These are phyloP conservation scores for Citrus unshiu DNA, from an alignment of 345 rosid species.

Conservation along the genomic window DNA sequence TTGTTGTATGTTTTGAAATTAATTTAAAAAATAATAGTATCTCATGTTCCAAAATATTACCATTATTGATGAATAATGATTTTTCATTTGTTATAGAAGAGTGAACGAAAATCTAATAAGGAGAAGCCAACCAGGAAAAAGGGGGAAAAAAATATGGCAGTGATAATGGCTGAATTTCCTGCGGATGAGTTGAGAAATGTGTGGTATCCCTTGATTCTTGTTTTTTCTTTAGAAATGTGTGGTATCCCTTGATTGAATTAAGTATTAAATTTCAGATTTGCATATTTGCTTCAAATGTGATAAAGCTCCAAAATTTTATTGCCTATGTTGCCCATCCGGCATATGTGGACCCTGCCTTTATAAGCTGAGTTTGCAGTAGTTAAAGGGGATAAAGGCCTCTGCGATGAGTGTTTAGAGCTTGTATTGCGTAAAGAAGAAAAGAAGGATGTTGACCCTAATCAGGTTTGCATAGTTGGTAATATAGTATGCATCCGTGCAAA, in stretches of 20 bases:
- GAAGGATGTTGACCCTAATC: constrained; percentile 24
- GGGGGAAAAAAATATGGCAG: too few species aligned
- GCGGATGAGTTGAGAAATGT: too few species aligned
- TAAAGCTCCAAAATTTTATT: constrained; percentile 36
- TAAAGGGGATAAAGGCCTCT: constrained; percentile 33
- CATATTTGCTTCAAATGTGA: constrained; percentile 44
- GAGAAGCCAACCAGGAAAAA: too few species aligned
- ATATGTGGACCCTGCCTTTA: constrained; percentile 39
- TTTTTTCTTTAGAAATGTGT: background rate
- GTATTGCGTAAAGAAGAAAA: constrained; percentile 39
- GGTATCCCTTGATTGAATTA: background rate
- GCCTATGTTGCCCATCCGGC: constrained; percentile 52
- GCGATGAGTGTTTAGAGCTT: constrained; percentile 37
- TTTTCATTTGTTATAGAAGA: too few species aligned
- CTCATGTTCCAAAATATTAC: too few species aligned
- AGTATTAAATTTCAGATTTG: constrained; percentile 35
- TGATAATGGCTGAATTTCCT: too few species aligned
- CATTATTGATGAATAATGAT: too few species aligned
- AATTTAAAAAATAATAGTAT: too few species aligned
- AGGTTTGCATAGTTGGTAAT: constrained; percentile 25
- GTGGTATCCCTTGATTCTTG: background rate
- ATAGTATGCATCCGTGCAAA: background rate
- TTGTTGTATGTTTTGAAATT: too few species aligned
- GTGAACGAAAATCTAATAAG: too few species aligned
- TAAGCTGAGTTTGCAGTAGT: constrained; percentile 25